Evolutionary conservation across 441 rosid genomes (phyloP).

Genomic region (Gossypium schwendimanii): DNA sequence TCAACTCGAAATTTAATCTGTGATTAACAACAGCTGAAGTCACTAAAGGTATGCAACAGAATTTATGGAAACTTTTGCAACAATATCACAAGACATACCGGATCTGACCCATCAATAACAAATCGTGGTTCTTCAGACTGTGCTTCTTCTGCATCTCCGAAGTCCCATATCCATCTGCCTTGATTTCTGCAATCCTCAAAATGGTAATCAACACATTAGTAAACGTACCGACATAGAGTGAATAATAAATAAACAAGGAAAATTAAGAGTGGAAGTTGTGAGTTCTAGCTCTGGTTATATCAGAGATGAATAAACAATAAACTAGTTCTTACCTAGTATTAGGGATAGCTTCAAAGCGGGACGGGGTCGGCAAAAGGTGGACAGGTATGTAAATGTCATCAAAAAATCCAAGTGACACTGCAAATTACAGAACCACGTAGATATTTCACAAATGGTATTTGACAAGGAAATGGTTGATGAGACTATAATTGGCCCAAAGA

Average conservation of each 20-base stretch:
- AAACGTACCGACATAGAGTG: neutral
- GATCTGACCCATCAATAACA: slow-evolving; percentile 53
- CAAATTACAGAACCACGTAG: slow-evolving; percentile 13
- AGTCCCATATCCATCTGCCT: slow-evolving; percentile 72
- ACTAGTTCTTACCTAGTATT: slow-evolving; percentile 37
- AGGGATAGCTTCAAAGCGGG: slow-evolving; percentile 42
- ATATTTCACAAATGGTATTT: neutral
- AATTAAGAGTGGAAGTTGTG: neutral
- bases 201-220: neutral
- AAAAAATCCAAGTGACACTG: slow-evolving; percentile 95
- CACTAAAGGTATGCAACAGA: neutral
- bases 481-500: neutral
- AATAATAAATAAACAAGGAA: neutral
- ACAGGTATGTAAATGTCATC: slow-evolving; percentile 67
- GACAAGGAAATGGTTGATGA: neutral
- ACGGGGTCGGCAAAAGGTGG: slow-evolving; percentile 54
- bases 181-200: slow-evolving; percentile 39
- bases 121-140: slow-evolving; percentile 9
- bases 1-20: slow-evolving; percentile 74
- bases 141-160: slow-evolving; percentile 16
- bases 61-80: neutral
- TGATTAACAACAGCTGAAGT: slow-evolving; percentile 9
- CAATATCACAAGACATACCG: slow-evolving; percentile 29
- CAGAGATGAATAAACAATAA: slow-evolving; percentile 3
- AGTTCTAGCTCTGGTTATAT: neutral